Evolutionary conservation across 2,329 filamentous ascomycete genomes (phyloP).

Genomic region (Arachnomyces sp.): DNA sequence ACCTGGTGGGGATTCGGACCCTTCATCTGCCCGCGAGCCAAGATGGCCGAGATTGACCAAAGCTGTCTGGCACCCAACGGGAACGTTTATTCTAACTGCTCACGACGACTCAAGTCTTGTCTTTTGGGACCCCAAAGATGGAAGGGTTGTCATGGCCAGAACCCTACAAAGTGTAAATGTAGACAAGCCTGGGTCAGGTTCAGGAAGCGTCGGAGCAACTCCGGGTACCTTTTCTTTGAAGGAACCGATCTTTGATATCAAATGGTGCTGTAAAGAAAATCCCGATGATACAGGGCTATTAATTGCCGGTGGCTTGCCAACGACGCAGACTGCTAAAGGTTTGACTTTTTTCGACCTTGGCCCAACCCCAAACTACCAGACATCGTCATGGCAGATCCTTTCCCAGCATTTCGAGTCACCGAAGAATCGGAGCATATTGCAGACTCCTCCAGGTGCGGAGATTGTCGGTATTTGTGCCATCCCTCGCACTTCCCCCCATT

Average conservation of each 20-base stretch:
- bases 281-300: constrained; percentile 87
- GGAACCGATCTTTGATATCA: constrained; percentile 68
- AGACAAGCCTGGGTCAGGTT: constrained; percentile 53
- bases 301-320: constrained; percentile 70
- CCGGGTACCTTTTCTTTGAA: constrained; percentile 53
- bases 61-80: constrained; percentile 89
- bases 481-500: constrained; percentile 76
- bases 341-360: constrained; percentile 88
- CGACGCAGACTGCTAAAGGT: constrained; percentile 62
- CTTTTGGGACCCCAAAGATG: constrained; percentile 90
- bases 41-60: constrained; percentile 71
- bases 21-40: constrained; percentile 51
- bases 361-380: constrained; percentile 80
- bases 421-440: constrained; percentile 63
- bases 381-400: constrained; percentile 80
- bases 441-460: constrained; percentile 68
- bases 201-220: constrained; percentile 33
- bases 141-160: constrained; percentile 72
- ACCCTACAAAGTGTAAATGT: constrained; percentile 69
- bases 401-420: constrained; percentile 69
- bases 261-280: constrained; percentile 92
- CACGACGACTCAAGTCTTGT: constrained; percentile 89
- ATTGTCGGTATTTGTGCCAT: constrained; percentile 76
- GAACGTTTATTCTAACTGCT: constrained; percentile 77
- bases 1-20: constrained; percentile 67